Conservation (phyloP, 345 rosid species). For the Sapria himalayana region DNA sequence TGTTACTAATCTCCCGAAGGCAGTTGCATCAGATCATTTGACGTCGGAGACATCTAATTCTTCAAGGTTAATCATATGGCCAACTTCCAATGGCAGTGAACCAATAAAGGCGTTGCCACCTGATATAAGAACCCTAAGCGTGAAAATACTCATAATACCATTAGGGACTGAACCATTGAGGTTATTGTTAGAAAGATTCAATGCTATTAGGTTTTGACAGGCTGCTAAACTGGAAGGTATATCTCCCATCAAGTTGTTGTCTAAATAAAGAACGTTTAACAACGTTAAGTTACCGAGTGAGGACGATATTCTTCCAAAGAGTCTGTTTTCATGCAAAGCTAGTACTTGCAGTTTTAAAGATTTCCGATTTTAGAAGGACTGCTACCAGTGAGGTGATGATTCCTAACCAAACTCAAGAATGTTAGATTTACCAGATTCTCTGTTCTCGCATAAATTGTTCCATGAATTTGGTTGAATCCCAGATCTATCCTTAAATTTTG, state of each 20-base stretch:
- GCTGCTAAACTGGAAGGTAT: conserved; percentile 17
- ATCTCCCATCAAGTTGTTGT: conserved; percentile 14
- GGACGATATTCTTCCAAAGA: conserved; percentile 20
- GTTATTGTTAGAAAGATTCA: conserved; percentile 2
- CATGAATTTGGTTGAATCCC: conserved; percentile 11
- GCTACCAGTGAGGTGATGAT: conserved; percentile 8
- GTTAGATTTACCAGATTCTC: conserved; percentile 7
- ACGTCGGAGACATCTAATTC: conserved; percentile 9
- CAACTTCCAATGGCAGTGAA: conserved; percentile 6
- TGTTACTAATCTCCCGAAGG: too few species aligned
- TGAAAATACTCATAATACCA: conserved; percentile 11
- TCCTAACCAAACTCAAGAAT: conserved; percentile 7
- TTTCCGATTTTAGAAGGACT: conserved; percentile 11
- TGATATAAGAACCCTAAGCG: conserved; percentile 8
- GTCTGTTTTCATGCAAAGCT: conserved; percentile 12
- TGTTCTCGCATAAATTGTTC: conserved; percentile 7
- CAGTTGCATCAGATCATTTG: too few species aligned
- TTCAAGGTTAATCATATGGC: conserved; percentile 5
- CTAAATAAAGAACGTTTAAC: conserved; percentile 10
- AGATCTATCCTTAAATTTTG: conserved; percentile 5
- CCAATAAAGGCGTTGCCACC: conserved; percentile 7
- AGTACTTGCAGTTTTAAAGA: conserved; percentile 9
- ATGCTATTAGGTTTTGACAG: conserved; percentile 11
- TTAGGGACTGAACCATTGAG: conserved; percentile 8
- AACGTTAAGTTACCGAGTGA: conserved; percentile 21